phyloP scores from a whole-genome alignment of 2,329 filamentous ascomycete species.

The Arthrobotrys sinensis region DNA sequence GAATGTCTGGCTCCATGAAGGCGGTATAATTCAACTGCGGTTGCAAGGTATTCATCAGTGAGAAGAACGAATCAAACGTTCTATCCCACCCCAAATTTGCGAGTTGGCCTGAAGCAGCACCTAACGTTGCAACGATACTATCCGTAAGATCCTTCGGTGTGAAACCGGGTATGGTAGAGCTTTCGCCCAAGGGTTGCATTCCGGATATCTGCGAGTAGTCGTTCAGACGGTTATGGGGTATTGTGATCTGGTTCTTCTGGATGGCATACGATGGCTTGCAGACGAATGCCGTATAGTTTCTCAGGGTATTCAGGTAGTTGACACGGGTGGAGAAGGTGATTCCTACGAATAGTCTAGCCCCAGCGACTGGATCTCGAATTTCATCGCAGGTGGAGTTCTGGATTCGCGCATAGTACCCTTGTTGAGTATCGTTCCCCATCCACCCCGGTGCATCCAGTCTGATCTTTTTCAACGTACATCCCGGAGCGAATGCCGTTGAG shows the following conservation, averaged over 20 bases:
- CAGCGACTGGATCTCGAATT: conserved; percentile 39
- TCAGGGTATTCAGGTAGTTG: conserved; percentile 45
- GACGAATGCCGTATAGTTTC: conserved; percentile 53
- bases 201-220: conserved; percentile 40
- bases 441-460: conserved; percentile 47
- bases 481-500: conserved; percentile 44
- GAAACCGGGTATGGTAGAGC: conserved; percentile 15
- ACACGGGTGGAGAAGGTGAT: conserved; percentile 53
- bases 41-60: conserved; percentile 15
- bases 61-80: conserved; percentile 46
- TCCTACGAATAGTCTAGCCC: conserved; percentile 32
- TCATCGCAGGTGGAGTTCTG: conserved; percentile 55
- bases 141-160: conserved; percentile 46
- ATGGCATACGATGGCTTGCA: conserved; percentile 45
- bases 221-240: conserved; percentile 32
- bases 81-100: conserved; percentile 14
- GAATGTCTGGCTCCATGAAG: conserved; percentile 48
- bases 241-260: conserved; percentile 25
- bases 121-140: conserved; percentile 19
- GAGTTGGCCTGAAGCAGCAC: background rate
- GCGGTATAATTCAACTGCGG: conserved; percentile 46
- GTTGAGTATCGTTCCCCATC: conserved; percentile 36
- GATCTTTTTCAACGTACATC: conserved; percentile 43
- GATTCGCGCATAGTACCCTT: conserved; percentile 50
- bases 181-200: conserved; percentile 22